Base-by-base conservation (phyloP, 2,329 filamentous ascomycete species). In the Fusarium nodosum region DNA sequence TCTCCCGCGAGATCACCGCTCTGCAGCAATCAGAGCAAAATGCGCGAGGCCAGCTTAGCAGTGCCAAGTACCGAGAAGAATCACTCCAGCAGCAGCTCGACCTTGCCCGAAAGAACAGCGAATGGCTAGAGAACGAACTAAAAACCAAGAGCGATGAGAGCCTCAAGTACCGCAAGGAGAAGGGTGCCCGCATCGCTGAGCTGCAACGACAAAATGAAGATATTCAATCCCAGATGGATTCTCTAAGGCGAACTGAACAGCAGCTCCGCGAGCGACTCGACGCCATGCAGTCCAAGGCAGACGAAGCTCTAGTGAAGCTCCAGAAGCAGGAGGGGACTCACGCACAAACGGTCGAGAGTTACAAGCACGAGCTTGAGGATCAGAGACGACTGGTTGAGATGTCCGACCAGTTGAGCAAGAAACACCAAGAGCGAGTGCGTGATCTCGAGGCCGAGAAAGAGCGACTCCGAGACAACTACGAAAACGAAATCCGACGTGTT, bases 101-200 rank as follows among this genome's bases (percentile, higher is more conserved):
- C 42, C 85, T 97, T 58, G 89, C 95, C 20, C 94, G 93, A 77
- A 92, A 91, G 75, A 97, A 94, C 82, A 93, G 93, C 69, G 95
- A 98, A 74, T 99, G 94, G 92, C 91, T 96, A 58, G 93, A 97
- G 76, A 90, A 86, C 42, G 96, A 99, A 79, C 86, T 98, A 24
- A 95, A 97, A 82, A 94, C 93, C 1, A 97, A 97, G 82, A 91
- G 88, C 66, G 88, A 90, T 11, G 96, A 99, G 77, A 90, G 93
- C 48, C 87, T 95, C 71, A 97, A 94, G 76, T 95, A 92, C 80
- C 90, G 96, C 68, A 98, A 97, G 77, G 96, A 99, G 77, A 98
- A 97, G 85, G 93, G 93, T 67, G 91, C 93, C 2, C 91, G 93
- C 39, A 93, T 98, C 72, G 88, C 94, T 11, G 93, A 97, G 75